Percentiles rank a stretch among this genome's conserved stretches.
These are phyloP conservation scores for Xylaria sp. DNA, from an alignment of 2,329 filamentous ascomycete species.

Conservation along the genomic window DNA sequence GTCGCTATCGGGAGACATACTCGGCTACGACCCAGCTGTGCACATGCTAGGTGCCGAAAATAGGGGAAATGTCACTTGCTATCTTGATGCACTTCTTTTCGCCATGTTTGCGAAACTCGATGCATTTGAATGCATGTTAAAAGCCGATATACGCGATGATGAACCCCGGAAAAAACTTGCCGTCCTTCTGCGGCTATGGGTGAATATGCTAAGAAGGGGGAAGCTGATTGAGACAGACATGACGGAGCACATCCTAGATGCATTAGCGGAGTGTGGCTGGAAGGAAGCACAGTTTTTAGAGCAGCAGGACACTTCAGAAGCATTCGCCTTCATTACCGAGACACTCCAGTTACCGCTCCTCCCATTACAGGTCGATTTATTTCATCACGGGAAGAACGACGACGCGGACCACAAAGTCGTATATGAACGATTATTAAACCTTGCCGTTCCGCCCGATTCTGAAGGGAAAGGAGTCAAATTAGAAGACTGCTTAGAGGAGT, in stretches of 20 bases:
- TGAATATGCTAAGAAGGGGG: constrained; percentile 88
- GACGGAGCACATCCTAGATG: constrained; percentile 83
- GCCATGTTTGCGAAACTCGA: constrained; percentile 94
- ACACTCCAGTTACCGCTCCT: constrained; percentile 87
- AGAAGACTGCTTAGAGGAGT: constrained; percentile 91
- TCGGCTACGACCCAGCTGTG: constrained; percentile 76
- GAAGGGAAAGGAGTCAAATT: constrained; percentile 79
- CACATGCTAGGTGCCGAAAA: constrained; percentile 89
- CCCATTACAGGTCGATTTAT: constrained; percentile 92
- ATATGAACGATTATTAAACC: constrained; percentile 88
- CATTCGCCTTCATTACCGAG: constrained; percentile 94
- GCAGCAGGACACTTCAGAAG: constrained; percentile 96
- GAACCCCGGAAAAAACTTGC: constrained; percentile 77
- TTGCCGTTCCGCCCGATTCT: constrained; percentile 84
- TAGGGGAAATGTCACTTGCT: constrained; percentile 88
- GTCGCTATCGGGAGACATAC: constrained; percentile 81
- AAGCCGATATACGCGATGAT: constrained; percentile 76
- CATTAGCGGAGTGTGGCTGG: constrained; percentile 89
- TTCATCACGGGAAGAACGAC: constrained; percentile 87
- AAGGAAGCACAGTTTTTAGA: constrained; percentile 77
- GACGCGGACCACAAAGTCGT: constrained; percentile 94
- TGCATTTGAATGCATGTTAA: constrained; percentile 93
- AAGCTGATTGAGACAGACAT: constrained; percentile 87
- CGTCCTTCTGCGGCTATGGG: constrained; percentile 86
- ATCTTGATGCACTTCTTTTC: constrained; percentile 89